These are phyloP conservation scores for Neurospora sp. DNA, from an alignment of 495 filamentous ascomycete genomes.

Conservation along the genomic window DNA sequence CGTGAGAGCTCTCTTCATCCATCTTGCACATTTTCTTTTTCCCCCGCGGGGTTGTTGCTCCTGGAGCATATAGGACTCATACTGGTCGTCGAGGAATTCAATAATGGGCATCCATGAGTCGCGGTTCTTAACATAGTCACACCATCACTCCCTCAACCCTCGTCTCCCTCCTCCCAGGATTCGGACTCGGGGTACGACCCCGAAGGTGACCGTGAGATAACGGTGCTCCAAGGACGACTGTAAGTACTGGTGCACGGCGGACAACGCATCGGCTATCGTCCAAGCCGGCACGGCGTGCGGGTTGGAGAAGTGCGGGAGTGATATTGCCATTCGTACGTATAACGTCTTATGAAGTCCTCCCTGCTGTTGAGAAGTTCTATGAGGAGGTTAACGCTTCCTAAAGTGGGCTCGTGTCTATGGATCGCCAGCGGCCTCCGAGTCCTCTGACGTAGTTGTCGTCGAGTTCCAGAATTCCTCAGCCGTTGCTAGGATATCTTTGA, in stretches of 20 bases:
- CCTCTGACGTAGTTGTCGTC: too few species aligned
- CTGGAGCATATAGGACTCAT: slow-evolving; percentile 99
- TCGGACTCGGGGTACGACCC: too few species aligned
- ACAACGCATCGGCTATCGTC: too few species aligned
- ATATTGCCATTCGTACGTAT: neutral
- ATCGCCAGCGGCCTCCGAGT: too few species aligned
- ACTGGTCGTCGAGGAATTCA: slow-evolving; percentile 98
- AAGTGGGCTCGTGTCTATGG: too few species aligned
- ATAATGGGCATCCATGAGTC: slow-evolving; percentile 99
- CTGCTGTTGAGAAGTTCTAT: neutral
- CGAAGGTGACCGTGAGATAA: too few species aligned
- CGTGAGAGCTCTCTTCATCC: too few species aligned
- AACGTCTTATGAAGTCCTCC: neutral
- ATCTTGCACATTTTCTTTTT: too few species aligned
- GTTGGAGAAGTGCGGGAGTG: neutral
- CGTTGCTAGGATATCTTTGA: too few species aligned
- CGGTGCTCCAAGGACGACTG: neutral
- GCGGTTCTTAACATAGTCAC: slow-evolving; percentile 99
- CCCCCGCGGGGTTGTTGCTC: slow-evolving; percentile 82
- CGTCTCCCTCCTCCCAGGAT: too few species aligned
- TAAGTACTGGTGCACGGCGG: neutral
- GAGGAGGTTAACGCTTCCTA: neutral
- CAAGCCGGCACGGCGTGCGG: neutral
- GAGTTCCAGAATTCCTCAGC: too few species aligned
- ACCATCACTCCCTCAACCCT: too few species aligned